Conservation (phyloP, 805 yeast genomes). For the Groenewaldozyma tartarivorans region DNA sequence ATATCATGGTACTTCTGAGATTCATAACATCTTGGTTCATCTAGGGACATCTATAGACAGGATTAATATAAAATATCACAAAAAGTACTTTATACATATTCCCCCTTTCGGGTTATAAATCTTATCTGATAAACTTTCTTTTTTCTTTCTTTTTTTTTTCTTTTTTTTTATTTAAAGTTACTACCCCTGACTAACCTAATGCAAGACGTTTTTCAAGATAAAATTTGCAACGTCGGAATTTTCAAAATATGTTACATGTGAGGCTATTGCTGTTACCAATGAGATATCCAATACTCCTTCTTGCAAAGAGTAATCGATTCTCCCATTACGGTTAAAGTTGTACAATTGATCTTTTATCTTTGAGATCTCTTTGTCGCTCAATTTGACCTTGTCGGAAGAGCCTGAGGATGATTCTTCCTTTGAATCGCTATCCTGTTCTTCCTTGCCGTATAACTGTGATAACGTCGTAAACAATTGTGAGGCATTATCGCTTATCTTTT, state of each 20-base stretch:
- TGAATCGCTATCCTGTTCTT: conserved; percentile 1
- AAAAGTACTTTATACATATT: too few relatives aligned
- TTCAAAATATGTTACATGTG: conserved; percentile 83
- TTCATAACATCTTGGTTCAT: too few relatives aligned
- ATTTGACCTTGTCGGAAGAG: conserved; percentile 1
- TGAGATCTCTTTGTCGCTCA: conserved; percentile 1
- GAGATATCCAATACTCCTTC: conserved; percentile 75
- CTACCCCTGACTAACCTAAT: too few relatives aligned
- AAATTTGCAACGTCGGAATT: conserved; percentile 79
- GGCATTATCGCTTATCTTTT: conserved; percentile 12
- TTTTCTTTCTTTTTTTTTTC: too few relatives aligned
- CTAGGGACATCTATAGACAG: too few relatives aligned
- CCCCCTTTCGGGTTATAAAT: too few relatives aligned
- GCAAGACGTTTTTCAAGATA: too few relatives aligned
- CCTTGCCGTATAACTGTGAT: conserved; percentile 1
- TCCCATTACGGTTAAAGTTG: conserved; percentile 56
- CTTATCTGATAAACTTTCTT: too few relatives aligned
- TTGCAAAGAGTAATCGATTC: conserved; percentile 74
- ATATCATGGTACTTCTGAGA: too few relatives aligned
- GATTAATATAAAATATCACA: too few relatives aligned
- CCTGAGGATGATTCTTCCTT: too few relatives aligned
- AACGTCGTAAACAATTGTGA: conserved; percentile 10
- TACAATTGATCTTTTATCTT: conserved; percentile 24
- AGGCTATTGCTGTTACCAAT: conserved; percentile 66
- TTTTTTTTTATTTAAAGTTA: too few relatives aligned